phyloP scores from a whole-genome alignment of 108 stramenopile species.

The Cylindrotheca closterium region DNA sequence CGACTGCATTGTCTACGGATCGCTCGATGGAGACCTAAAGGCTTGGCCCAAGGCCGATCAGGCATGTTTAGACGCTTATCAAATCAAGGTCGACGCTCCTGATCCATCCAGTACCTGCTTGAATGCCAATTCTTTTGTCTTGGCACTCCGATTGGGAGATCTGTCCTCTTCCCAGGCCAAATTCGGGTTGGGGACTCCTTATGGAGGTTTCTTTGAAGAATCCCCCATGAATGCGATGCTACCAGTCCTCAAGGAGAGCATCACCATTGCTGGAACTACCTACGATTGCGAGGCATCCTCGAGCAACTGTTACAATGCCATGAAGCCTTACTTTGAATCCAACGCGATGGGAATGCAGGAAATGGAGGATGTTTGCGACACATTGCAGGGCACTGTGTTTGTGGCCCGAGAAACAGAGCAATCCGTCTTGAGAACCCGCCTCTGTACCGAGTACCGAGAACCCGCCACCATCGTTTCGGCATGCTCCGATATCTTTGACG shows the following conservation, averaged over 20 bases:
- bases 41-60: slow-evolving; percentile 25
- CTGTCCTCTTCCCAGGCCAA: slow-evolving; percentile 1
- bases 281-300: slow-evolving; percentile 15
- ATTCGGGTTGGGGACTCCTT: slow-evolving; percentile 19
- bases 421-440: slow-evolving; percentile 18
- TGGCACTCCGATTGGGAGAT: slow-evolving; percentile 18
- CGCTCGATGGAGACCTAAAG: slow-evolving; percentile 24
- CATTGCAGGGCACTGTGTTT: slow-evolving; percentile 7
- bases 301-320: slow-evolving; percentile 31
- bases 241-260: slow-evolving; percentile 9
- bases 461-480: neutral
- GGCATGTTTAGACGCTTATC: slow-evolving; percentile 21
- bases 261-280: slow-evolving; percentile 16
- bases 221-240: slow-evolving; percentile 1
- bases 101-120: slow-evolving; percentile 15
- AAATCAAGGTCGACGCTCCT: slow-evolving; percentile 19
- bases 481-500: neutral
- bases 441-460: slow-evolving; percentile 17
- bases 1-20: slow-evolving; percentile 39
- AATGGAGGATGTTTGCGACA: slow-evolving; percentile 27
- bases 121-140: slow-evolving; percentile 32
- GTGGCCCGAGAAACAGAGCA: slow-evolving; percentile 18
- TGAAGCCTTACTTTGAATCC: slow-evolving; percentile 25
- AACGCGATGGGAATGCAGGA: slow-evolving; percentile 19
- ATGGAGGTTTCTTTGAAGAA: slow-evolving; percentile 32